phyloP scores from a whole-genome alignment of 2,329 filamentous ascomycete species.

The Tolypocladium endophyticum region DNA sequence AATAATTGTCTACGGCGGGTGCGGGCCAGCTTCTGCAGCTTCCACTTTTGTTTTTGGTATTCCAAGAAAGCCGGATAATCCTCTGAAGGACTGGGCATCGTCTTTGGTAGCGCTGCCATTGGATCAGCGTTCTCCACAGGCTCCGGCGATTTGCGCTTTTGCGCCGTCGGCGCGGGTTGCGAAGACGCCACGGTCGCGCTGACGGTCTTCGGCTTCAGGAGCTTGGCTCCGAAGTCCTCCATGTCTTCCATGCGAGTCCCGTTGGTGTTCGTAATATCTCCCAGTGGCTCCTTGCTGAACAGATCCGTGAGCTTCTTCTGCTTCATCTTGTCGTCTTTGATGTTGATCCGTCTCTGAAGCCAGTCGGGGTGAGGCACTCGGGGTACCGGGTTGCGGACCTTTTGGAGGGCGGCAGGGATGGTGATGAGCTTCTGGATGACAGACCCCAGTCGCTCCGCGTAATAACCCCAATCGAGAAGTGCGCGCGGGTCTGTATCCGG shows the following conservation, averaged over 20 bases:
- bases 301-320: conserved; percentile 97
- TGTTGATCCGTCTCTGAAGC: conserved; percentile 86
- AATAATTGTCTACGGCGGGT: conserved; percentile 82
- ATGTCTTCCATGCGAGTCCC: conserved; percentile 52
- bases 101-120: conserved; percentile 68
- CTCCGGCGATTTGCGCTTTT: conserved; percentile 68
- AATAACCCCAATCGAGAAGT: conserved; percentile 95
- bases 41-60: conserved; percentile 99
- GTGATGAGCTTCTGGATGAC: conserved; percentile 99
- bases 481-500: conserved; percentile 80
- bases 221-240: conserved; percentile 67
- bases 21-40: conserved; percentile 86
- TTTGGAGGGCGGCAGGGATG: conserved; percentile 92
- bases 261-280: conserved; percentile 60
- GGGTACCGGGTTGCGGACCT: conserved; percentile 87
- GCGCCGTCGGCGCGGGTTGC: conserved; percentile 32
- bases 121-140: conserved; percentile 60
- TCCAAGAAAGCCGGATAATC: conserved; percentile 82
- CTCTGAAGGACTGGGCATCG: conserved; percentile 74
- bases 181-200: conserved; percentile 45
- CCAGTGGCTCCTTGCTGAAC: conserved; percentile 61
- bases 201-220: conserved; percentile 54
- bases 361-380: conserved; percentile 91
- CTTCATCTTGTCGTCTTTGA: conserved; percentile 95
- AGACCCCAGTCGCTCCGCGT: conserved; percentile 86